phyloP scores from a whole-genome alignment of 1,284 basidiomycete genomes.

The Termitomyces sp. region DNA sequence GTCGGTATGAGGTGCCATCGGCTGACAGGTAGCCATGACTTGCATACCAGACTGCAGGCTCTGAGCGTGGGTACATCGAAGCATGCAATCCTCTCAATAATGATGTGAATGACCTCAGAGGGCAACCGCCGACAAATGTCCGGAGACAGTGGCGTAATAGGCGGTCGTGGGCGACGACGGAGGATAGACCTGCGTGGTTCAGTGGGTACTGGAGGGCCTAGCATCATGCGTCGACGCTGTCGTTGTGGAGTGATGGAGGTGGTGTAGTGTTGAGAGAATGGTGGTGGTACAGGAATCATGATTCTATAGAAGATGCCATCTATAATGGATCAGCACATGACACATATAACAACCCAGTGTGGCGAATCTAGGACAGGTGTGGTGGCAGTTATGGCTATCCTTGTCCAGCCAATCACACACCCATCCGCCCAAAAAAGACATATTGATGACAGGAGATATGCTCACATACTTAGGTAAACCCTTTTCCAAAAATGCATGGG shows the following conservation, averaged over 20 bases:
- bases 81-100: slow-evolving; percentile 14
- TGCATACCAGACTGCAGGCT: slow-evolving; percentile 18
- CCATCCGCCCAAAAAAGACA: slow-evolving; percentile 2
- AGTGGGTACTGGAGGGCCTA: slow-evolving; percentile 2
- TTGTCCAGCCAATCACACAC: slow-evolving; percentile 10
- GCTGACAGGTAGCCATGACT: slow-evolving; percentile 15
- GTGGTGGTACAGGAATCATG: slow-evolving; percentile 13
- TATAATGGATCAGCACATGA: slow-evolving; percentile 18
- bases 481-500: background rate
- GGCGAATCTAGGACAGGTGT: slow-evolving; percentile 9
- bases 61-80: slow-evolving; percentile 17
- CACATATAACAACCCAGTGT: slow-evolving; percentile 9
- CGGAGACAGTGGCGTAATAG: slow-evolving; percentile 16
- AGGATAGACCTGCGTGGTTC: slow-evolving; percentile 17
- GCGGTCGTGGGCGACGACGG: slow-evolving; percentile 15
- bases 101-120: slow-evolving; percentile 15
- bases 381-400: slow-evolving; percentile 8
- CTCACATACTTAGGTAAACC: background rate
- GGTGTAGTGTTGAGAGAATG: background rate
- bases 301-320: slow-evolving; percentile 12
- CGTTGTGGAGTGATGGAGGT: slow-evolving; percentile 4
- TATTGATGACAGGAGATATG: background rate
- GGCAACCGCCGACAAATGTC: slow-evolving; percentile 15
- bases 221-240: slow-evolving; percentile 5
- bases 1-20: slow-evolving; percentile 15